Base-by-base conservation (phyloP, 202 grass and related monocot genomes). In the Thinopyrum obtusiflorum region DNA sequence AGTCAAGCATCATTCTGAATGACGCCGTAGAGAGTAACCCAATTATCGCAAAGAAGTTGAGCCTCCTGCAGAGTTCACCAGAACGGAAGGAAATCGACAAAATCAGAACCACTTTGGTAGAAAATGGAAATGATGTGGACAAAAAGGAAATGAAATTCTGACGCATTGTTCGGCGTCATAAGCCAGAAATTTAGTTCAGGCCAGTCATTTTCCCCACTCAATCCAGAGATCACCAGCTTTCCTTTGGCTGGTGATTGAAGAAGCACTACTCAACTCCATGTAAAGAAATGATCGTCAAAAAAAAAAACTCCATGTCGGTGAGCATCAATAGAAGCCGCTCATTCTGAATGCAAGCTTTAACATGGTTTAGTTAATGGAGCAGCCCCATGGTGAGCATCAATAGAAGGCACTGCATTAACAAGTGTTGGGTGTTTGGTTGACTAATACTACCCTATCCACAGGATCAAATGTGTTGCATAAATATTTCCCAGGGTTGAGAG, bases 11-110 rank as follows among this genome's bases (percentile, higher is more conserved):
- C 46, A 6, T 0, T 49, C 46, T 5, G 14, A 18, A 51, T 51
- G 5, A 51, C 5, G 47, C 4, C 14, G 15, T 51, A 7, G 1
- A 51, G 47, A 51, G 47, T 0, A 92, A 82, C 29, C 87, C 89
- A 15, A 87, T 7, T 39, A 73, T 20, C 7, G 86, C 83, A 49
- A 91, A 67, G 88, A 91, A 91, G 86, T 70, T 87, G 28, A 93
- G 20, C 77, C 89, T 80, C 77, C 92, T 91, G 84, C 57, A 63
- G 60, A 14, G 72, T 15, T 81, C 28, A 65, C 29, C 12, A 13
- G n/a, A 55, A 55, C 37, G 4, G 40, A 17, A 10, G 18, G 20
- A 24, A 73, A 15, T 49, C 14, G 44, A 73, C 35, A 25, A 77
- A 72, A 29, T 72, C 15, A 67, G 69, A 87, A 40, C 9, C 9